These are phyloP conservation scores for Dichotomocladium elegans DNA, from an alignment of 371 early-diverging fungal species.

Conservation along the genomic window DNA sequence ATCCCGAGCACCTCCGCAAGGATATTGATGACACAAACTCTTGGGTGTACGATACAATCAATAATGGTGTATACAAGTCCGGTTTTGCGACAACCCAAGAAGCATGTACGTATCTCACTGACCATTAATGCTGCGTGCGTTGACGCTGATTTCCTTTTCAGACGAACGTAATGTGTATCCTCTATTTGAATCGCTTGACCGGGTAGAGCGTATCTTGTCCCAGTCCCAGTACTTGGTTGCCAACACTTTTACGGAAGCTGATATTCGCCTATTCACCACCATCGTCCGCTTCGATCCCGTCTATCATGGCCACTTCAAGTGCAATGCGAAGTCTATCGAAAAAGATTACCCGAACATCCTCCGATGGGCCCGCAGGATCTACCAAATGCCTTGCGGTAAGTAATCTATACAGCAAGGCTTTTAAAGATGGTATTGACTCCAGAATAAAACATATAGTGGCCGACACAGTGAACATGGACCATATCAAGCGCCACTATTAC, in stretches of 20 bases:
- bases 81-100: slow-evolving; percentile 91
- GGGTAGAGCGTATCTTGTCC: slow-evolving; percentile 78
- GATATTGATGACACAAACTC: slow-evolving; percentile 86
- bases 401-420: not conserved
- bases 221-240: slow-evolving; percentile 75
- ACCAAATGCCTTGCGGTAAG: slow-evolving; percentile 72
- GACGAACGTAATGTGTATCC: slow-evolving; percentile 68
- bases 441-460: slow-evolving; percentile 32
- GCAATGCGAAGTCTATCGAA: slow-evolving; percentile 80
- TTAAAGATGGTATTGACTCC: not conserved
- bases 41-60: slow-evolving; percentile 87
- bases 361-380: slow-evolving; percentile 79
- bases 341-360: slow-evolving; percentile 85
- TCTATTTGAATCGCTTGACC: slow-evolving; percentile 78
- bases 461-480: slow-evolving; percentile 86
- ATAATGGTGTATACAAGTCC: slow-evolving; percentile 84
- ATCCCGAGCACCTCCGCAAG: slow-evolving; percentile 68
- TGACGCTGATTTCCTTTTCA: not conserved
- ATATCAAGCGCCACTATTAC: slow-evolving; percentile 95
- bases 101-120: slow-evolving; percentile 51
- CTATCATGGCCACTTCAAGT: slow-evolving; percentile 90
- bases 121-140: not conserved
- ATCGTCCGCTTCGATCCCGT: slow-evolving; percentile 88
- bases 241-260: slow-evolving; percentile 83
- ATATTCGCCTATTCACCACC: slow-evolving; percentile 90